Percentiles rank a stretch among this genome's conserved stretches.
Conservation (phyloP, 208 protist genomes). For the Crithidia bombi region DNA sequence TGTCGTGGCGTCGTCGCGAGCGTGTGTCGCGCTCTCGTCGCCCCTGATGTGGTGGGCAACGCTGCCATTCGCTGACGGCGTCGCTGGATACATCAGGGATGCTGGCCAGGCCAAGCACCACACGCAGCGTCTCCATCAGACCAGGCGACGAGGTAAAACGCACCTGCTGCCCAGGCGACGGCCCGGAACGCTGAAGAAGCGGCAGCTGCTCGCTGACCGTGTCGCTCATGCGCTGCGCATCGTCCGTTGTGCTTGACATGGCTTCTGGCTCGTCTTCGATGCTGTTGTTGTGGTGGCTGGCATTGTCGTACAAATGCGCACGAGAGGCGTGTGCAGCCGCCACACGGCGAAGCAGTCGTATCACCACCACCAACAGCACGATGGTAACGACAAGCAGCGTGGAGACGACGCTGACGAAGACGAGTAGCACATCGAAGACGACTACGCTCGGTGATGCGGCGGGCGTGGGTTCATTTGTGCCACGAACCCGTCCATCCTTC, state of each 20-base stretch:
- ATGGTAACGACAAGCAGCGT: constrained; percentile 6
- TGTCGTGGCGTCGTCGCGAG: neutral
- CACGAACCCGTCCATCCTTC: neutral
- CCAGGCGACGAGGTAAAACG: neutral
- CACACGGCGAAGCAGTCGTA: constrained; percentile 8
- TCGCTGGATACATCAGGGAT: neutral
- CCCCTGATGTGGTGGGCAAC: neutral
- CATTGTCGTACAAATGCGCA: neutral
- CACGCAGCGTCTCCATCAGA: constrained; percentile 3
- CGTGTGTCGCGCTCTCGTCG: neutral
- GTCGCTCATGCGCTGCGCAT: too few species aligned
- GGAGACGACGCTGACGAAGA: constrained; percentile 13
- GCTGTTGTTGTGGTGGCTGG: neutral
- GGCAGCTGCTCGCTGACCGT: constrained; percentile 1
- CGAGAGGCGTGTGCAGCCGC: neutral
- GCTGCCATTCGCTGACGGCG: neutral
- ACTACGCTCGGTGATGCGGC: neutral
- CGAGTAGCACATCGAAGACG: constrained; percentile 11
- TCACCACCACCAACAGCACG: neutral
- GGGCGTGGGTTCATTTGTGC: neutral
- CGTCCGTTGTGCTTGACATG: neutral
- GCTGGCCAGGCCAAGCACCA: constrained; percentile 1
- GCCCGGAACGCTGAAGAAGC: neutral
- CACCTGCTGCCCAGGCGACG: neutral
- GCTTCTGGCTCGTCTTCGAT: neutral